phyloP scores from a whole-genome alignment of 805 yeast species.

The Yarrowia sp. region DNA sequence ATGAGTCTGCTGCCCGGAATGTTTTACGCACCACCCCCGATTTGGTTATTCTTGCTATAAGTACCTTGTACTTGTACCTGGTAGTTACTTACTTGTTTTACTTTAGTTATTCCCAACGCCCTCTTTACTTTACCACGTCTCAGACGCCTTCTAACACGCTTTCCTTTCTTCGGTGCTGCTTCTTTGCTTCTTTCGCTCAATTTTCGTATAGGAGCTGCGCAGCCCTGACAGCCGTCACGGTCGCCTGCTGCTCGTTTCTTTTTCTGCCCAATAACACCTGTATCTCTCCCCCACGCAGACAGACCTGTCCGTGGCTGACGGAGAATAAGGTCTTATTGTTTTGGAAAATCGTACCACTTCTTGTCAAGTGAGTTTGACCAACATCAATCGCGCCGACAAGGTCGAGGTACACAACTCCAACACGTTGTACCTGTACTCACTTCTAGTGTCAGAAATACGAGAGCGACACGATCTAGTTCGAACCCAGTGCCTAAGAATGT shows the following conservation, averaged over 20 bases:
- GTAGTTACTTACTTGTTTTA: too few species aligned
- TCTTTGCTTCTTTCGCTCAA: neutral
- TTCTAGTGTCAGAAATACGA: conserved; percentile 4
- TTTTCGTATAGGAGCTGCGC: neutral
- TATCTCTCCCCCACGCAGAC: neutral
- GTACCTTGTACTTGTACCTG: neutral
- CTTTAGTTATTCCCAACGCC: neutral
- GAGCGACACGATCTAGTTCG: too few species aligned
- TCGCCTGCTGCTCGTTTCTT: neutral
- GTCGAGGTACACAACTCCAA: too few species aligned
- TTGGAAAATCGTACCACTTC: neutral
- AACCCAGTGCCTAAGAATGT: neutral
- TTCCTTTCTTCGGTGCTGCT: neutral
- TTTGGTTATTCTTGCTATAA: too few species aligned
- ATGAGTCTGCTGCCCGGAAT: too few species aligned
- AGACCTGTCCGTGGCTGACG: neutral
- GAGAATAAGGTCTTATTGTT: neutral
- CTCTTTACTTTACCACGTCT: neutral
- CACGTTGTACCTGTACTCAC: too few species aligned
- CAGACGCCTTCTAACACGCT: neutral
- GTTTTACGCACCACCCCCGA: too few species aligned
- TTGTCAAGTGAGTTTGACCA: neutral
- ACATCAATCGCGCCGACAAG: too few species aligned
- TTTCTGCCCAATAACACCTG: neutral
- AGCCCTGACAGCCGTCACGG: neutral